Base-by-base conservation (phyloP, 73 alveolate genomes). In the Blepharisma japonicum region DNA sequence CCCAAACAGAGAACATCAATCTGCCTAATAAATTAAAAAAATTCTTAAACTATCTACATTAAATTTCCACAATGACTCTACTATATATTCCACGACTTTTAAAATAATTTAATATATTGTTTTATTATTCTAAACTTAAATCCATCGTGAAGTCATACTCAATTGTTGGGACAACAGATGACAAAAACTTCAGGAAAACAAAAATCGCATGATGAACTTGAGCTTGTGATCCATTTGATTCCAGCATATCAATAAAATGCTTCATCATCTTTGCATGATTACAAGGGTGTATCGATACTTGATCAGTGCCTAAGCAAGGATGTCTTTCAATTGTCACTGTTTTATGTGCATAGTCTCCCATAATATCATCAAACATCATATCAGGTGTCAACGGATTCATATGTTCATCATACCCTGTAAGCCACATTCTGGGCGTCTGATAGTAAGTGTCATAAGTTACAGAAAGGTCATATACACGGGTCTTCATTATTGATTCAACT, bases 341-440 rank as follows among this genome's bases (percentile, higher is more conserved):
- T 86, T 92, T 95, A 78, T 94, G 87, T 55, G 97, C 96, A 89
- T 95, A 94, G 87, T 95, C 98, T 56, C 90, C 95, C 96, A 95
- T 91, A 67, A 95, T 92, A 81, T 95, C 99, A 85, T 95, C 98
- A 68, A 89, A 92, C 85, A 95, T 94, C 80, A 94, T 93, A 4
- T 80, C 39, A 39, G 80, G 71, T 14, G 71, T 70, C 76, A 90
- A 83, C 46, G 93, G 96, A 32, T 56, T 68, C 7, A 94, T 94
- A 68, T 77, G 53, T 86, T 94, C 98, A 77, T 87, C 90, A 86
- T 95, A 95, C 51, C 99, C 99, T 48, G 84, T 70, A 67, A 95
- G 90, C 99, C 99, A 95, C 72, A 95, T 95, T 70, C 99, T 66
- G 48, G 99, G 99, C 49, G 98, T 95, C 68, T 87, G 82, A 86